These are phyloP conservation scores for Stentor coeruleus DNA, from an alignment of 73 alveolate species.

Conservation along the genomic window DNA sequence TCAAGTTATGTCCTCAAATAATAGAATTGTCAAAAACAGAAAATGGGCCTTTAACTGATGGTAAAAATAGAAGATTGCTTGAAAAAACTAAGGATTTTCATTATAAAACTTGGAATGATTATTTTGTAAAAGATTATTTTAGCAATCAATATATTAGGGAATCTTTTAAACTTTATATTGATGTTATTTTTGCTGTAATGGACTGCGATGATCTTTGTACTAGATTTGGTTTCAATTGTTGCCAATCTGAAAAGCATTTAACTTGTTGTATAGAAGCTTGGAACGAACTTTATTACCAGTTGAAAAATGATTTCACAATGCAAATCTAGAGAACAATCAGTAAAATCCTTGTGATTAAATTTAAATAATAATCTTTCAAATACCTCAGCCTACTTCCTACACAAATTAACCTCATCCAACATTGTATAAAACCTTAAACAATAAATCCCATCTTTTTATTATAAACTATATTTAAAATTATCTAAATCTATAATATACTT, in stretches of 20 bases:
- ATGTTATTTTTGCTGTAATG: not conserved
- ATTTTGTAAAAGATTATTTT: not conserved
- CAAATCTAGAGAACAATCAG: no score
- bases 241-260: not conserved
- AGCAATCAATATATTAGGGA: not conserved
- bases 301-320: no score
- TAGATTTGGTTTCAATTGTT: not conserved
- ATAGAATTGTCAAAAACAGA: not conserved
- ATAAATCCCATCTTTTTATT: no score
- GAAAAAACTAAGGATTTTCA: not conserved
- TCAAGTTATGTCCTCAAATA: no score
- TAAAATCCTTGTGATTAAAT: no score
- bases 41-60: not conserved
- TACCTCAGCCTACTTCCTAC: no score
- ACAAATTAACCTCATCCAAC: no score
- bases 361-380: no score
- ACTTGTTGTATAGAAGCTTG: not conserved
- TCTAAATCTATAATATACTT: no score
- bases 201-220: not conserved
- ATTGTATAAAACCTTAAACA: no score
- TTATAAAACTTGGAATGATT: not conserved
- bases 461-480: no score
- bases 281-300: not conserved
- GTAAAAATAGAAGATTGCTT: not conserved
- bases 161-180: not conserved